Base-by-base conservation (phyloP, 371 early-diverging fungal genomes). In the Mortierella sp. region DNA sequence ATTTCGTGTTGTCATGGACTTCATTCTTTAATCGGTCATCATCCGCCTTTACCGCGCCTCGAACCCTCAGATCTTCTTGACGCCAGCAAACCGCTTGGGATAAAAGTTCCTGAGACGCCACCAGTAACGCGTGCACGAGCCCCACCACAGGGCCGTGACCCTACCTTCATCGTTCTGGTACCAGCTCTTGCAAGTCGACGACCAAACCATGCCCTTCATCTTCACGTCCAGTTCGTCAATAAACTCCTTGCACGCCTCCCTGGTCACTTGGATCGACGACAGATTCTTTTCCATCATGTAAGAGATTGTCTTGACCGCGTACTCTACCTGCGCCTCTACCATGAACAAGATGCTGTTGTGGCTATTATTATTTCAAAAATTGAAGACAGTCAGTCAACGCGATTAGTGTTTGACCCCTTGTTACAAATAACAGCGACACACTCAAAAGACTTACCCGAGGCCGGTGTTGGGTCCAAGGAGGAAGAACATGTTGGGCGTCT, bases 401-500 rank as follows among this genome's bases (percentile, higher is more conserved):
- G 24, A 21, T 3, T 26, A 11, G 3, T 28, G 26, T 59, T 51
- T 21, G 51, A 5, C 21, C 4, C 28, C 4, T 31, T 14, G 16
- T 16, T 16, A 19, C 5, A 34, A 14, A 34, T 31, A 19, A 34
- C 31, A 2, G 0, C 37, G 5, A 16, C 8, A 61, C 28, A 1
- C 6, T 34, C 5, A 31, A 10, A 2, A 3, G 1, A 40, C 67
- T 67, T 67, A 67, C 67, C 80, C 80, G 0, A 80, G 44, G 0
- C 50, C 53, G 26, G 80, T 80, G 34, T 71, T 80, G 54, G 80
- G 80, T 31, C 80, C 80, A 51, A 80, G 61, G 72, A 80, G 51
- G 75, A 80, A 80, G 71, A 88, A 89, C 43, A 86, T 55, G 78
- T 89, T 89, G 26, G 90, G 90, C n/a, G 85, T 87, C 31, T 71